Percentiles rank a stretch among this genome's conserved stretches.
phyloP scores from a whole-genome alignment of 2,329 filamentous ascomycete species.

The Tolypocladium nubicola region DNA sequence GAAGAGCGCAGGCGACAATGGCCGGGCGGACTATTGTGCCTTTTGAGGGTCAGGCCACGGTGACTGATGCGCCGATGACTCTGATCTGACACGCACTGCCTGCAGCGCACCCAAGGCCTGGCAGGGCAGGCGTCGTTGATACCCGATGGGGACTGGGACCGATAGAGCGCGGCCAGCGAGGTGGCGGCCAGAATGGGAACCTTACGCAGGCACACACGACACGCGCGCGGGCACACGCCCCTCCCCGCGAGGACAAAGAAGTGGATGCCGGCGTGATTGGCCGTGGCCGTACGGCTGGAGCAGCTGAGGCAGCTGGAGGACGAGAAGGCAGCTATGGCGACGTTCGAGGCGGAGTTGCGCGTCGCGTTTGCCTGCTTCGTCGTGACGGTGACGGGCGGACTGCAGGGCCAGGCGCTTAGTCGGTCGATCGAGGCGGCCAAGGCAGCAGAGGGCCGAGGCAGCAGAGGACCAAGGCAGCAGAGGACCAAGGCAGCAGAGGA shows the following conservation, averaged over 20 bases:
- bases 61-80: slow-evolving; percentile 1
- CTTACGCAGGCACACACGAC: slow-evolving; percentile 7
- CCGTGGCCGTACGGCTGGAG: not conserved
- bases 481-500: not conserved
- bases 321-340: not conserved
- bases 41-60: not conserved
- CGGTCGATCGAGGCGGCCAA: not conserved
- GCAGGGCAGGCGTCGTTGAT: slow-evolving; percentile 5
- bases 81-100: not conserved
- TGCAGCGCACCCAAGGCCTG: not conserved
- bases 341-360: not conserved
- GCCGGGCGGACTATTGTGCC: not conserved
- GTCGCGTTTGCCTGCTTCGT: not conserved
- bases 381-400: not conserved
- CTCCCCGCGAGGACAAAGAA: slow-evolving; percentile 1
- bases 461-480: not conserved
- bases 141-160: slow-evolving; percentile 7
- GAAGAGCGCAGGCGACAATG: not conserved
- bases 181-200: slow-evolving; percentile 6
- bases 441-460: not conserved
- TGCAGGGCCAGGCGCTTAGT: not conserved
- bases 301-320: not conserved
- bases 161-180: not conserved
- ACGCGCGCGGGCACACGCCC: slow-evolving; percentile 3
- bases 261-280: not conserved